Percentiles rank a stretch among this genome's conserved stretches.
Evolutionary conservation across 192 early-diverging fungal species (phyloP).

Genomic region (Thoreauomyces humboldtii): DNA sequence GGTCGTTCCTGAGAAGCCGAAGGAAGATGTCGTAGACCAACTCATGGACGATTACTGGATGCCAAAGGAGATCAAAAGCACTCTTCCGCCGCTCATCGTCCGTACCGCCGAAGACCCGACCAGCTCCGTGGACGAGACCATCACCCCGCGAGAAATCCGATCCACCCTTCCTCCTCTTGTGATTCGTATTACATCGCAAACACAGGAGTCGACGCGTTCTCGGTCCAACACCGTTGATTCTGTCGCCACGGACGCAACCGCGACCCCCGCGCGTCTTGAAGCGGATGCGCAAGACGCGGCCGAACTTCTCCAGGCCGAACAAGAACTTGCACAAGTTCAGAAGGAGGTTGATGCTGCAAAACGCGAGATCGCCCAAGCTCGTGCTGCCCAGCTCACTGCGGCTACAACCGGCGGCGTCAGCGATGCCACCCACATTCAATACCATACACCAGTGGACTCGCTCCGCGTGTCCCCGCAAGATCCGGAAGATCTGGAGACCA

Average conservation of each 20-base stretch:
- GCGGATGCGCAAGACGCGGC: too few species aligned
- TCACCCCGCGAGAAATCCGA: constrained; percentile 8
- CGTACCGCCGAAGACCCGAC: not conserved
- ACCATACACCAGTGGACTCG: too few species aligned
- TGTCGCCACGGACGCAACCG: too few species aligned
- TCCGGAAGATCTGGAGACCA: constrained; percentile 13
- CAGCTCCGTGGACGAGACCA: not conserved
- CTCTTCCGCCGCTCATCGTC: constrained; percentile 34
- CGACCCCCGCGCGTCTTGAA: too few species aligned
- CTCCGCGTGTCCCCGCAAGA: too few species aligned
- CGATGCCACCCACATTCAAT: too few species aligned
- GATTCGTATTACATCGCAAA: too few species aligned
- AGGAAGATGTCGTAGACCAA: constrained; percentile 4
- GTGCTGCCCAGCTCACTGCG: constrained; percentile 22
- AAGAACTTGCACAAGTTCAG: constrained; percentile 15
- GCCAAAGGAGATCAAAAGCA: constrained; percentile 35
- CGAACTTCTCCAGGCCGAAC: too few species aligned
- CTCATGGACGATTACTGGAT: constrained; percentile 36
- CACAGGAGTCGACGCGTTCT: not conserved
- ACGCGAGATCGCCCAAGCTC: constrained; percentile 5
- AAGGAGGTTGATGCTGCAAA: constrained; percentile 21
- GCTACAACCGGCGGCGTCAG: too few species aligned
- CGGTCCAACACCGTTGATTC: too few species aligned
- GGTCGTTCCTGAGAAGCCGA: not conserved
- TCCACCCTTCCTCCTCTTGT: constrained; percentile 14